These are phyloP conservation scores for Rhizophagus prolifer DNA, from an alignment of 192 early-diverging fungal species.

Conservation along the genomic window DNA sequence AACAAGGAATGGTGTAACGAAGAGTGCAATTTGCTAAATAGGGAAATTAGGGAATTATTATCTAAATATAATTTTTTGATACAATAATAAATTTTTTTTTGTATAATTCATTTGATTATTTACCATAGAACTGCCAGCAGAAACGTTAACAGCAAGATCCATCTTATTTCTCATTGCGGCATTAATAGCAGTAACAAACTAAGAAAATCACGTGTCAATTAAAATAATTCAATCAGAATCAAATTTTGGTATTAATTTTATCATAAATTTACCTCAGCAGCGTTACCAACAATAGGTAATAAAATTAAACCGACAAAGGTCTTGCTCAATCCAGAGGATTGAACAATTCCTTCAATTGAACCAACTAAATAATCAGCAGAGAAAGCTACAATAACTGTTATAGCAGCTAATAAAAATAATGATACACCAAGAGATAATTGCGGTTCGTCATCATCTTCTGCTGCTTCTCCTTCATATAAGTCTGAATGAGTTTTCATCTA, in stretches of 20 bases:
- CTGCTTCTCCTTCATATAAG: neutral
- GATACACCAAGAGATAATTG: conserved; percentile 47
- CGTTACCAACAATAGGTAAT: conserved; percentile 89
- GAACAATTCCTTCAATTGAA: conserved; percentile 77
- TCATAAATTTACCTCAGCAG: conserved; percentile 54
- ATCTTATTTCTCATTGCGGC: conserved; percentile 86
- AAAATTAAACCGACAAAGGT: conserved; percentile 91
- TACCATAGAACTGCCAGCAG: conserved; percentile 77
- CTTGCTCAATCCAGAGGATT: conserved; percentile 64
- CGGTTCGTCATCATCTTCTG: conserved; percentile 61
- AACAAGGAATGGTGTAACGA: conserved; percentile 67
- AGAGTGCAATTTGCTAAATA: conserved; percentile 74
- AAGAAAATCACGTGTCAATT: neutral
- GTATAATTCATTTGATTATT: neutral
- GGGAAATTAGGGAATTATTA: no score
- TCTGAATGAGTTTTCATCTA: no score
- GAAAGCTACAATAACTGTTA: conserved; percentile 70
- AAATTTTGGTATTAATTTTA: neutral
- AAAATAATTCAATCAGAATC: neutral
- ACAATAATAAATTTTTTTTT: neutral
- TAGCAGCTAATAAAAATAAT: conserved; percentile 51
- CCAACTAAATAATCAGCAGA: conserved; percentile 85
- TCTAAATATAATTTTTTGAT: neutral
- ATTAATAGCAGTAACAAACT: conserved; percentile 76
- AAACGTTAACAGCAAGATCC: conserved; percentile 85